A percentile compares a stretch with the other conserved stretches of the same genome.
Conservation (phyloP, 805 yeast species). For the Yarrowia sp. region DNA sequence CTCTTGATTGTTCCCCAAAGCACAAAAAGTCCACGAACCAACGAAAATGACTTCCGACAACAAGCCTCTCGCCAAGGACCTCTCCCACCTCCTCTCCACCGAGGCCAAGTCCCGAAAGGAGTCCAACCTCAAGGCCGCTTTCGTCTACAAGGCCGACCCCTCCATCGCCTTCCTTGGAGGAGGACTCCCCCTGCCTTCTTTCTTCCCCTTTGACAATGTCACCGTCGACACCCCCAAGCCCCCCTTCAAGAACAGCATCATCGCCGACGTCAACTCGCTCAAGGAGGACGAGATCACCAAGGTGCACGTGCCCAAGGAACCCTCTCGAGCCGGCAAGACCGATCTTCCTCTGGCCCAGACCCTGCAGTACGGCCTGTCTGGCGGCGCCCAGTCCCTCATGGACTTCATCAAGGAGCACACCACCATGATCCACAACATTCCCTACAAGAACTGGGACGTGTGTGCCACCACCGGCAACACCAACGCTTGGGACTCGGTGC, state of each 20-base stretch:
- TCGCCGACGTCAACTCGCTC: slow-evolving; percentile 42
- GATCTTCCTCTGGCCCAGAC: slow-evolving; percentile 77
- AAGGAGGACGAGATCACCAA: slow-evolving; percentile 46
- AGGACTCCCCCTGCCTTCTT: slow-evolving; percentile 88
- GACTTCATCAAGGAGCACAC: slow-evolving; percentile 76
- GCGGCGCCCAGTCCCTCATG: slow-evolving; percentile 77
- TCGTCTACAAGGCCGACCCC: slow-evolving; percentile 76
- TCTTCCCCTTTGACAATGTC: slow-evolving; percentile 88
- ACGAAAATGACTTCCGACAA: slow-evolving; percentile 30
- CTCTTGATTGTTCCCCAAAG: not conserved
- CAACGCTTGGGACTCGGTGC: slow-evolving; percentile 83
- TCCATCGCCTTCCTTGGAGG: slow-evolving; percentile 90
- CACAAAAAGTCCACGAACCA: not conserved
- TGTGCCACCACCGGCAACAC: slow-evolving; percentile 84
- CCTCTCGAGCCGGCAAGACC: slow-evolving; percentile 54
- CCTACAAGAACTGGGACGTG: slow-evolving; percentile 74
- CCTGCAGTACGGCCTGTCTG: slow-evolving; percentile 90
- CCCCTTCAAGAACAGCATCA: slow-evolving; percentile 78
- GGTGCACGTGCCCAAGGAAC: slow-evolving; percentile 52
- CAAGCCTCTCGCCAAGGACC: slow-evolving; percentile 63
- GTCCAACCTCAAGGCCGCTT: slow-evolving; percentile 84
- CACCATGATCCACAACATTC: slow-evolving; percentile 53
- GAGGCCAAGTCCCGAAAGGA: slow-evolving; percentile 80
- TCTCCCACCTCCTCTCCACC: slow-evolving; percentile 73
- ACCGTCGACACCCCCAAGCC: slow-evolving; percentile 68